A percentile compares a stretch with the other conserved stretches of the same genome.
Conservation (phyloP, 257 asterid genomes). For the Cruciata laevipes region DNA sequence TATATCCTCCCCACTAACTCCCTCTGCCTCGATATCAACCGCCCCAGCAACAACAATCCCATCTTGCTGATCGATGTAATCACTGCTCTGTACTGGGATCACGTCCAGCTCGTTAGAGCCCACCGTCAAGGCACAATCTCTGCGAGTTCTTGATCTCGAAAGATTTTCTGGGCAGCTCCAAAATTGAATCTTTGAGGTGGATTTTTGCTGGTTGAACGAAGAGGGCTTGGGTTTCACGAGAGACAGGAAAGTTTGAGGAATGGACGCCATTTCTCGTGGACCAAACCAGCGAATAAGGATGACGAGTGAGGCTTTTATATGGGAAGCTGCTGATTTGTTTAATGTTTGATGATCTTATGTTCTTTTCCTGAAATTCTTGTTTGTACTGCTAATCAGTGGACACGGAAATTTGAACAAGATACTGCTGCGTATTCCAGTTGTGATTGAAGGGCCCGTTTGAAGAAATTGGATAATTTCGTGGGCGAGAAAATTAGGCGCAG, state of each 20-base stretch:
- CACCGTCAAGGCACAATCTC: constrained; percentile 22
- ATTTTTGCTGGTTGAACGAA: constrained; percentile 17
- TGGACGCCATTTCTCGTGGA: constrained; percentile 36
- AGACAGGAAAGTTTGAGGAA: constrained; percentile 39
- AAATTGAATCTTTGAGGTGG: constrained; percentile 15
- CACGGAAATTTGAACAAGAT: background rate
- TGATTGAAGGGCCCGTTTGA: background rate
- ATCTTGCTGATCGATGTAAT: constrained; percentile 41
- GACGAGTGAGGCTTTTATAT: constrained; percentile 3
- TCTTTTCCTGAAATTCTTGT: background rate
- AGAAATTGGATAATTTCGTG: background rate
- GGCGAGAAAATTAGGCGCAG: constrained; percentile 6
- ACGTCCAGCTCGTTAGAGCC: constrained; percentile 33
- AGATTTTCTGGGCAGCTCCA: constrained; percentile 11
- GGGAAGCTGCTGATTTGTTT: background rate
- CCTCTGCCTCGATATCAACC: constrained; percentile 11
- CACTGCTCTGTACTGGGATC: constrained; percentile 51
- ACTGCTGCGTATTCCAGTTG: background rate
- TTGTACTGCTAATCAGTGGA: background rate
- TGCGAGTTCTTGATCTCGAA: constrained; percentile 17
- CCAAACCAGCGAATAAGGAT: constrained; percentile 3
- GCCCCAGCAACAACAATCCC: constrained; percentile 30
- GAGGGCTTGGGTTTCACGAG: constrained; percentile 35
- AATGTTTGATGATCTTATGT: background rate
- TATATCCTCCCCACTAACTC: constrained; percentile 32